These are phyloP conservation scores for Usnea hakonensis DNA, from an alignment of 495 filamentous ascomycete species.

Conservation along the genomic window DNA sequence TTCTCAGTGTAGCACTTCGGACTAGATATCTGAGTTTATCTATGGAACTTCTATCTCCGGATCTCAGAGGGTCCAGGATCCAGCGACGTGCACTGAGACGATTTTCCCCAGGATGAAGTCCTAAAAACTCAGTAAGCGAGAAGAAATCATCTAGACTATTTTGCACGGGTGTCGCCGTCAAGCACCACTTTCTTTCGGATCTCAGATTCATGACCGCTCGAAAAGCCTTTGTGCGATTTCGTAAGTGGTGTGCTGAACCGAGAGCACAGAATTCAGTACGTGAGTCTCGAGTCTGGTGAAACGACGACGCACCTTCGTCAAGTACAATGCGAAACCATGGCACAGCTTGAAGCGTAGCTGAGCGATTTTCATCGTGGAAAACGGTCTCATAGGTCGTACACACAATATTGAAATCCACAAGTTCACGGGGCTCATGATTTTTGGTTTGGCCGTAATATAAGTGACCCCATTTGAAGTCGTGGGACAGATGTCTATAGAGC, in stretches of 20 bases:
- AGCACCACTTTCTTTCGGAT: slow-evolving; percentile 36
- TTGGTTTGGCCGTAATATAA: slow-evolving; percentile 33
- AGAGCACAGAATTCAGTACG: not conserved
- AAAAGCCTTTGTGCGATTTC: slow-evolving; percentile 30
- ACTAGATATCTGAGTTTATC: slow-evolving; percentile 33
- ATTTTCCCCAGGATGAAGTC: slow-evolving; percentile 32
- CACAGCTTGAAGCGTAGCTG: slow-evolving; percentile 25
- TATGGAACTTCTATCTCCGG: slow-evolving; percentile 19
- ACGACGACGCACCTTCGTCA: slow-evolving; percentile 35
- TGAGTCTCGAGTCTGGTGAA: too few relatives aligned
- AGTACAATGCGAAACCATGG: slow-evolving; percentile 38
- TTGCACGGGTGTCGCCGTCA: slow-evolving; percentile 44
- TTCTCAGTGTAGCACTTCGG: slow-evolving; percentile 33
- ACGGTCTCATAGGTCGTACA: slow-evolving; percentile 39
- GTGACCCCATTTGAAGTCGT: slow-evolving; percentile 24
- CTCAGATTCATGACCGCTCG: slow-evolving; percentile 27
- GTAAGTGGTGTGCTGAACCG: slow-evolving; percentile 31
- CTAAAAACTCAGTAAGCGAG: slow-evolving; percentile 41
- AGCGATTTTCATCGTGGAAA: slow-evolving; percentile 21
- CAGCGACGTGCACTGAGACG: slow-evolving; percentile 26
- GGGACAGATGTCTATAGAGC: slow-evolving; percentile 23
- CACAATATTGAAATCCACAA: slow-evolving; percentile 31
- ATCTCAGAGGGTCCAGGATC: slow-evolving; percentile 26
- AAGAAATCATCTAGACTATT: slow-evolving; percentile 45
- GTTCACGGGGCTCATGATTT: slow-evolving; percentile 12